Percentiles rank a stretch among this genome's conserved stretches.
phyloP scores from a whole-genome alignment of 2,329 filamentous ascomycete genomes.

The Aspergillus fumigatus region DNA sequence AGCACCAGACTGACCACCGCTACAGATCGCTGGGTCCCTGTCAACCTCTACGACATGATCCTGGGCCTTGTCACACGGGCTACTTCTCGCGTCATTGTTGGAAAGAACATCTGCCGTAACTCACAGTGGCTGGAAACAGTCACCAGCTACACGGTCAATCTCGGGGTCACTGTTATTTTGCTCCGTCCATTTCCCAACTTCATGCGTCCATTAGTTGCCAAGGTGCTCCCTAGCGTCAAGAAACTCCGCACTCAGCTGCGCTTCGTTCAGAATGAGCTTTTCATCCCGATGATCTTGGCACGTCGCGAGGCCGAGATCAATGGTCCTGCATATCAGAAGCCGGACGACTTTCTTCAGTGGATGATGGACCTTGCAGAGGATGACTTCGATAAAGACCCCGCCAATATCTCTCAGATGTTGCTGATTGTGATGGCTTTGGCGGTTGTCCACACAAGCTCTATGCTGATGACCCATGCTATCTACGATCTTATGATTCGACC shows the following conservation, averaged over 20 bases:
- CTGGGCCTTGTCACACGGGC: conserved; percentile 35
- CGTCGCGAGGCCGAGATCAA: conserved; percentile 20
- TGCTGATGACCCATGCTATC: conserved; percentile 39
- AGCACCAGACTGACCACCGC: background rate
- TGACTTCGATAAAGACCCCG: conserved; percentile 17
- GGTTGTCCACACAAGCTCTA: conserved; percentile 26
- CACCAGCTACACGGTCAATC: conserved; percentile 32
- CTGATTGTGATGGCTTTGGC: conserved; percentile 24
- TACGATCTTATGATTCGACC: conserved; percentile 50
- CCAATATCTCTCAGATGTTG: conserved; percentile 22
- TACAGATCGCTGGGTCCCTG: conserved; percentile 19
- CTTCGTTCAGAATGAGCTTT: conserved; percentile 28
- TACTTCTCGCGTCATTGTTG: conserved; percentile 39
- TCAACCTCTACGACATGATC: conserved; percentile 23
- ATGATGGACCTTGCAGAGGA: conserved; percentile 26
- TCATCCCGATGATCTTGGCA: conserved; percentile 30
- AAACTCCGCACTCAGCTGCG: conserved; percentile 27
- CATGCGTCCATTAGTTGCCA: conserved; percentile 30
- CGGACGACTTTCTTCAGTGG: conserved; percentile 31
- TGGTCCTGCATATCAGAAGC: conserved; percentile 17
- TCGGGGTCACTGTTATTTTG: conserved; percentile 27
- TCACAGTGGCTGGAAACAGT: conserved; percentile 35
- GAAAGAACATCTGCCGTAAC: conserved; percentile 33
- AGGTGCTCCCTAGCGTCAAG: conserved; percentile 31
- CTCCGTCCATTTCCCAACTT: conserved; percentile 32